A percentile compares a stretch with the other conserved stretches of the same genome.
Evolutionary conservation across 169 alveolate genomes (phyloP).

Genomic region (Cryptosporidium felis): DNA sequence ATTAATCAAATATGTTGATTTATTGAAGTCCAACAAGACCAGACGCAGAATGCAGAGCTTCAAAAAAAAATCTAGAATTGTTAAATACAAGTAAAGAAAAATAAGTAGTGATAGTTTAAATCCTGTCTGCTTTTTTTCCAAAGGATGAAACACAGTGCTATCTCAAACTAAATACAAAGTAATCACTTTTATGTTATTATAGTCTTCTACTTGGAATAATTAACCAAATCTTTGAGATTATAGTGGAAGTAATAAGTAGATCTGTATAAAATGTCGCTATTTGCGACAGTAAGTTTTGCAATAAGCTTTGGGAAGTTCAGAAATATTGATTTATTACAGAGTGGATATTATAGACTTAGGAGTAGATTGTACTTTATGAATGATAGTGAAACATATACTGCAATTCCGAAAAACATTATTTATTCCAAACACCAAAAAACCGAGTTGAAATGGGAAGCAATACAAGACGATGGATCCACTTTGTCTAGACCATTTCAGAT

Average conservation of each 20-base stretch:
- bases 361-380: slow-evolving; percentile 46
- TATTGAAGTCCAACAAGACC: too few relatives aligned
- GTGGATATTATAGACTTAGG: slow-evolving; percentile 62
- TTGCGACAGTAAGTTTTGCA: slow-evolving; percentile 42
- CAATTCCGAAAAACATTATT: slow-evolving; percentile 34
- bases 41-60: slow-evolving; percentile 24
- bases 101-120: too few relatives aligned
- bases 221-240: neutral
- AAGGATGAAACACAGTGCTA: too few relatives aligned
- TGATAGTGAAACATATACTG: slow-evolving; percentile 25
- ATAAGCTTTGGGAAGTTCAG: slow-evolving; percentile 47
- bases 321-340: slow-evolving; percentile 54
- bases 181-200: neutral
- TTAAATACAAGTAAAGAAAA: too few relatives aligned
- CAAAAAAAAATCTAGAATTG: slow-evolving; percentile 5
- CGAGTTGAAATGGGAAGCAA: slow-evolving; percentile 26
- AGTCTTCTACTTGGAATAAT: neutral
- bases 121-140: neutral
- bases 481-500: slow-evolving; percentile 47
- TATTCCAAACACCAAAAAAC: slow-evolving; percentile 2
- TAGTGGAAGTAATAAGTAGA: neutral
- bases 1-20: too few relatives aligned
- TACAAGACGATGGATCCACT: slow-evolving; percentile 41
- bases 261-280: slow-evolving; percentile 21
- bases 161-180: too few relatives aligned